Base-by-base conservation (phyloP, 305 asterid species). In the Andrographis paniculata region DNA sequence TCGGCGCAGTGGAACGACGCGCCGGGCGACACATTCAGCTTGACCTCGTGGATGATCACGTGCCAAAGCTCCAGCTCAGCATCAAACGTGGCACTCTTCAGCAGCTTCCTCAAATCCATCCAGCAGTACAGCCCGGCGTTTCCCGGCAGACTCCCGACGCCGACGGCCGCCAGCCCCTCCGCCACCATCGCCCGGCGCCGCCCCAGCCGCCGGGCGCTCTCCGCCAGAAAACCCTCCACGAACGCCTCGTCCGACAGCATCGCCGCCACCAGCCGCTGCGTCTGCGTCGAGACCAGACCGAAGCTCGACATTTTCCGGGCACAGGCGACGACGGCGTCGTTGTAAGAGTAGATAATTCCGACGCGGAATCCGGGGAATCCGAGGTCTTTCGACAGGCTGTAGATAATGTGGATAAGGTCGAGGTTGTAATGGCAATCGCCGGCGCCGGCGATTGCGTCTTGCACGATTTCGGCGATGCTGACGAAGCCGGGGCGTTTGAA, bases 291-390 rank as follows among this genome's bases (percentile, higher is more conserved):
- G 11, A 77, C 86, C 3, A 77, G 72, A 6, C 86, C 79, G 20
- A 77, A 77, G 58, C 80, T 73, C 24, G 86, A 77, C 86, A 77
- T 77, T 22, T 73, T 73, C 1, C 81, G 53, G 2, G 79, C 79
- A 16, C 74, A 65, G 38, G 45, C 45, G 7, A 57, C 48, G 9
- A 77, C 79, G 0, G 36, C 14, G 12, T 77, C 78, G 20, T 77
- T 74, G 73, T 70, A 71, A 0, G 86, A 77, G 61, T 77, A 77
- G 0, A 77, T 17, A 11, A 74, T 45, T 17, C 82, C 86, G 14
- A 74, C 75, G 0, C 86, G 17, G 67, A 77, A 77, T 0, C 86
- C 86, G 0, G 86, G 81, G 53, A 77, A 65, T 0, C 86, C 86
- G 12, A 77, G 72, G 56, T 77, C 86, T 27, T 77, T 77, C 15